These are phyloP conservation scores for Phytophthora ohioensis DNA, from an alignment of 352 stramenopile species.

Conservation along the genomic window DNA sequence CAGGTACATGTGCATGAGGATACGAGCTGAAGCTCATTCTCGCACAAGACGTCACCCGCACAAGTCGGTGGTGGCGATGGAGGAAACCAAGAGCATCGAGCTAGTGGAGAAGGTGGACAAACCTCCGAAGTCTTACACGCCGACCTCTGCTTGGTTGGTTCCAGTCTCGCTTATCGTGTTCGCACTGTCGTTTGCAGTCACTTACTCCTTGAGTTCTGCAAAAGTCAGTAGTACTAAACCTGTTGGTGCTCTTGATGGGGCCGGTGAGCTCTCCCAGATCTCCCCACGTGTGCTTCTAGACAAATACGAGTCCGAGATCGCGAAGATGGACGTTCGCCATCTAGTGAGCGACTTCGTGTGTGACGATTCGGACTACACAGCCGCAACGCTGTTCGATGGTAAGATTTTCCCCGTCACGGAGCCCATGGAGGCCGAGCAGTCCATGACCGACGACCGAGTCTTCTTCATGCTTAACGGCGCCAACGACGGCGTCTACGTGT, in stretches of 20 bases:
- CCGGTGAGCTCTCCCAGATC: neutral
- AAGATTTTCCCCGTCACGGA: slow-evolving; percentile 55
- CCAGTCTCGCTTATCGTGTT: no score
- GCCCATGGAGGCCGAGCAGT: slow-evolving; percentile 54
- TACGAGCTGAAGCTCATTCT: no score
- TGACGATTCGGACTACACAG: slow-evolving; percentile 43
- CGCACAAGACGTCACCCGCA: no score
- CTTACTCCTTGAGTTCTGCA: no score
- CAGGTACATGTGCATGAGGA: no score
- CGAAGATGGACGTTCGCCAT: slow-evolving; percentile 47
- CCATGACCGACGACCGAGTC: slow-evolving; percentile 51
- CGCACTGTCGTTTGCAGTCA: no score
- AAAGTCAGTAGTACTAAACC: no score
- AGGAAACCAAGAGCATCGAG: no score
- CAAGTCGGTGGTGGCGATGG: no score
- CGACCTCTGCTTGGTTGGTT: no score
- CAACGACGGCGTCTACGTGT: slow-evolving; percentile 82
- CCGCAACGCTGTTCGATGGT: slow-evolving; percentile 46
- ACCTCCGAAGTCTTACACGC: no score
- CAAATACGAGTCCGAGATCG: slow-evolving; percentile 70
- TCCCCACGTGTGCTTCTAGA: slow-evolving; percentile 8
- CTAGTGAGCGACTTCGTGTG: slow-evolving; percentile 48
- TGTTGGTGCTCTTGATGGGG: neutral
- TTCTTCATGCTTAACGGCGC: slow-evolving; percentile 89
- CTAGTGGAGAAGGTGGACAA: no score